phyloP scores from a whole-genome alignment of 768 basidiomycete species.

The Tremella mesenterica region DNA sequence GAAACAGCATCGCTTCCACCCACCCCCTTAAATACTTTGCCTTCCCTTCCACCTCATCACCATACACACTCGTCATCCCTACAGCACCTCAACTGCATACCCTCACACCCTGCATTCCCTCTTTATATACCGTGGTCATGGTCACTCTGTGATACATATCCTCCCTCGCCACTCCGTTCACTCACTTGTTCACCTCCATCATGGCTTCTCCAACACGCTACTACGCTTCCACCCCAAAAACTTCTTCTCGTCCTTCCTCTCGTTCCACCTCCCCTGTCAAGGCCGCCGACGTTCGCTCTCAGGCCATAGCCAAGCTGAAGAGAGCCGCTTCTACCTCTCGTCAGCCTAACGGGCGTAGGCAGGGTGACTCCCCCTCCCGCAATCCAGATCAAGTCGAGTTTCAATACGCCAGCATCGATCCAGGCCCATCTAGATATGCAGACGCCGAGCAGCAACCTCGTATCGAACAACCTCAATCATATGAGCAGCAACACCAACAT shows the following conservation, averaged over 20 bases:
- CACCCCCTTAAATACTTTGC: no score
- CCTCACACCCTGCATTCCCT: no score
- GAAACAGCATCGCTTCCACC: no score
- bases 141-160: no score
- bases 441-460: neutral
- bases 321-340: slow-evolving; percentile 84
- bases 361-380: slow-evolving; percentile 36
- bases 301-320: slow-evolving; percentile 80
- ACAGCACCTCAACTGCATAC: no score
- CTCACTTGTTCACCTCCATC: no score
- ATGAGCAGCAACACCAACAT: neutral
- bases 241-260: slow-evolving; percentile 61
- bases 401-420: neutral
- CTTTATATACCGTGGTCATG: no score
- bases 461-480: neutral
- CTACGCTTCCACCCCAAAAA: slow-evolving; percentile 56
- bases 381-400: neutral
- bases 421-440: neutral
- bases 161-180: no score
- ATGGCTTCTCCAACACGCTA: slow-evolving; percentile 54
- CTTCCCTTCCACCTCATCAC: no score
- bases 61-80: no score
- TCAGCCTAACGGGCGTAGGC: slow-evolving; percentile 81
- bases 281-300: slow-evolving; percentile 70
- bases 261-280: slow-evolving; percentile 63